phyloP scores from a whole-genome alignment of 2,329 filamentous ascomycete species.

The Westerdykella sp. region DNA sequence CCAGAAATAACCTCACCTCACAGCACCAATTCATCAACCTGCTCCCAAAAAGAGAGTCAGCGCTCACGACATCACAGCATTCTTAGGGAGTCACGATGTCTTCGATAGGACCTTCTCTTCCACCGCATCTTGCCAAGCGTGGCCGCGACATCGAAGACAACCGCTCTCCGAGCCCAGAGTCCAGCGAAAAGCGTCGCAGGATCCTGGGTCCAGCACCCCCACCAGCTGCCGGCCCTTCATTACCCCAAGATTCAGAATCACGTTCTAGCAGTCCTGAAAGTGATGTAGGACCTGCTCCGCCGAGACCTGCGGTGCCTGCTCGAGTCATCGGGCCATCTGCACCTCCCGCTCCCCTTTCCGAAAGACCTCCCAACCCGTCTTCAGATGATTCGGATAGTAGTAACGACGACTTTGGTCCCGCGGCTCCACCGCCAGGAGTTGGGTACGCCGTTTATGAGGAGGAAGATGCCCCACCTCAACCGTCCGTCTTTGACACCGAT shows the following conservation, averaged over 20 bases:
- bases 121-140: conserved; percentile 55
- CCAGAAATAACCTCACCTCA: conserved; percentile 3
- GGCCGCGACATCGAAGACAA: conserved; percentile 45
- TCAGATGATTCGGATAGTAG: conserved; percentile 30
- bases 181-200: conserved; percentile 46
- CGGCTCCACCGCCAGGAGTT: conserved; percentile 34
- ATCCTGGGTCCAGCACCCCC: conserved; percentile 53
- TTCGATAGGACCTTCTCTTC: conserved; percentile 64
- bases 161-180: conserved; percentile 36
- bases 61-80: conserved; percentile 11
- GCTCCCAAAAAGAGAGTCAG: neutral
- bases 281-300: conserved; percentile 33
- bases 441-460: conserved; percentile 9
- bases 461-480: conserved; percentile 5
- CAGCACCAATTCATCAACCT: conserved; percentile 1
- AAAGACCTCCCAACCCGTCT: conserved; percentile 40
- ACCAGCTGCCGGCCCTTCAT: conserved; percentile 45
- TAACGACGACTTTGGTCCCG: conserved; percentile 43
- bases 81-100: conserved; percentile 47
- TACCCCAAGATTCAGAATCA: conserved; percentile 41
- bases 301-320: conserved; percentile 36
- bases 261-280: conserved; percentile 22
- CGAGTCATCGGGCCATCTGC: conserved; percentile 50
- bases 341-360: conserved; percentile 46
- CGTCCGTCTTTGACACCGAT: conserved; percentile 31